phyloP scores from a whole-genome alignment of 805 yeast species.

The Saccharomycopsis oosterbeekiorum region DNA sequence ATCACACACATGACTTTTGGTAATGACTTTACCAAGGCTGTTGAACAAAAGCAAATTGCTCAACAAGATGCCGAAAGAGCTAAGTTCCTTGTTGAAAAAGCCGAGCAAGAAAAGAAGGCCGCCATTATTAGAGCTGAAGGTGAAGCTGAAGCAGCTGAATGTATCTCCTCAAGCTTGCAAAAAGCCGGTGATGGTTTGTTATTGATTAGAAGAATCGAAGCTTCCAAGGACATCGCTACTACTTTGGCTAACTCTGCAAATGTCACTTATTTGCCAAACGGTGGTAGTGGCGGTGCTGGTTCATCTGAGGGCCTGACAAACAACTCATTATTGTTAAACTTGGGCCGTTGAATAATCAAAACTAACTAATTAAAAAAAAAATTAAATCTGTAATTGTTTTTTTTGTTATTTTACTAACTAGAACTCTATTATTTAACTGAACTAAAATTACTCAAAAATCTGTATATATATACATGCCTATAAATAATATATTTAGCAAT shows the following conservation, averaged over 20 bases:
- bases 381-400: background rate
- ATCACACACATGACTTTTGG: conserved; percentile 98
- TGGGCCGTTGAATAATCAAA: conserved; percentile 10
- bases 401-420: background rate
- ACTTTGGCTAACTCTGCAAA: conserved; percentile 78
- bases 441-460: background rate
- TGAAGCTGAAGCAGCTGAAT: conserved; percentile 97
- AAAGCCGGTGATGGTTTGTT: conserved; percentile 95
- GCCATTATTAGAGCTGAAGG: conserved; percentile 96
- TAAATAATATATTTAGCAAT: background rate
- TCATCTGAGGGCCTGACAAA: conserved; percentile 1
- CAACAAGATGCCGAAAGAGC: conserved; percentile 99
- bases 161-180: conserved; percentile 81
- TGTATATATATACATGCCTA: background rate
- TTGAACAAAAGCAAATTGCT: conserved; percentile 97
- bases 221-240: conserved; percentile 88
- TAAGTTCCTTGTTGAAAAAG: conserved; percentile 83
- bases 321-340: conserved; percentile 16
- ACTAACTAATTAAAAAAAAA: background rate
- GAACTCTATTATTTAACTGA: too few species aligned
- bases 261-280: conserved; percentile 76
- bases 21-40: conserved; percentile 93
- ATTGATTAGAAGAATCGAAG: conserved; percentile 90
- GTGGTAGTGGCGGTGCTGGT: conserved; percentile 2
- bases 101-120: conserved; percentile 96